Evolutionary conservation across 768 basidiomycete species (phyloP), one percentile per base, ranked within the genome.

Genomic region (Phaffia australis): DNA sequence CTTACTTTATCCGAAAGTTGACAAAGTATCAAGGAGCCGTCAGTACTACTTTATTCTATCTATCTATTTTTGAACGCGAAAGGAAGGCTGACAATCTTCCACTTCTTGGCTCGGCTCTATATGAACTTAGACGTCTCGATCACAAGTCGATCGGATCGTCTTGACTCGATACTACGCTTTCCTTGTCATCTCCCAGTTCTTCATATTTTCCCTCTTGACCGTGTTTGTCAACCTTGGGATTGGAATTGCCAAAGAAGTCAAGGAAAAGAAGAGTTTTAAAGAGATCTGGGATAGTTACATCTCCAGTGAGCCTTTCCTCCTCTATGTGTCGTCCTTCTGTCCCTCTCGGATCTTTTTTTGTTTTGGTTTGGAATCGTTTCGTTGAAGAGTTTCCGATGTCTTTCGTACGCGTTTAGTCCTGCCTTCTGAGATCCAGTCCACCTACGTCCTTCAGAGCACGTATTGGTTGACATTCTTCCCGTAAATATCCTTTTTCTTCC

Each of bases 401-500:
- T 35, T 46, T 19, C 50, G 51, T 21, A 25, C 7, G 11, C 25
- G 16, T 32, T 25, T 29, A 57, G 63, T 57, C 50, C 46, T 69
- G 11, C 67, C 67, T 5, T 30, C 50, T 19, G 27, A 76, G 5
- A 88, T 98, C 73, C 88, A 95, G 73, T 78, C 79, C 59, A 91
- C 93, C 0, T 99, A 98, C 72, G 85, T 98, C 71, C 83, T 87
- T 72, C 94, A 98, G 73, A 81, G 87, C 9, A 88, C 87, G 25
- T 95, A 87, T 76, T 94, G 90, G 89, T 78, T 94, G 60, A 94
- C 89, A 3, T 93, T 85, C 79, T 89, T 93, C 80, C 90, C 92
- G 86, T 90, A 75, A n/a, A 87, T 79, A 21, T 25, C 50, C 19
- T 66, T 51, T 65, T 11, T 50, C 56, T 56, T 69, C 27, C 25